Evolutionary conservation across 2,329 filamentous ascomycete genomes (phyloP).

Genomic region (Microcera coccophila): DNA sequence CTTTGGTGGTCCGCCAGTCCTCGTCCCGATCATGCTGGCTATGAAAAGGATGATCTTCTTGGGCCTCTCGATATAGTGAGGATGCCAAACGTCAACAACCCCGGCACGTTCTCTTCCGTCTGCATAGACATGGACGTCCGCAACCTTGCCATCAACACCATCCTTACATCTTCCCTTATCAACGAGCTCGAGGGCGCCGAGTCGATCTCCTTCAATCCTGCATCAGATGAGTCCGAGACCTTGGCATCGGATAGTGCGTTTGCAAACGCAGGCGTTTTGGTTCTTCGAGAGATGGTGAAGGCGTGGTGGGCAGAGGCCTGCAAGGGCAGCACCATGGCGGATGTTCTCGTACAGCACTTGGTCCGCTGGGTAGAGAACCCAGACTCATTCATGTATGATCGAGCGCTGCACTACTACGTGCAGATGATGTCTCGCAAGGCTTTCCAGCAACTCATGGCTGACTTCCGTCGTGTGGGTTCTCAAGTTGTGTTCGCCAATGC

Average conservation of each 20-base stretch:
- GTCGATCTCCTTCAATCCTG: conserved; percentile 72
- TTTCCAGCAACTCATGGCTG: conserved; percentile 92
- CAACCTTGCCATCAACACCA: conserved; percentile 96
- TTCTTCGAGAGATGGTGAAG: conserved; percentile 97
- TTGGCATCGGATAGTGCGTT: conserved; percentile 88
- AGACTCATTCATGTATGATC: conserved; percentile 91
- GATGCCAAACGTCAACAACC: conserved; percentile 91
- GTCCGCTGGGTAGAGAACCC: conserved; percentile 96
- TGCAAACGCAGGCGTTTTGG: conserved; percentile 82
- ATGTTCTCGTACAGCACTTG: conserved; percentile 94
- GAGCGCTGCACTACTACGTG: conserved; percentile 91
- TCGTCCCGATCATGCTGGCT: conserved; percentile 89
- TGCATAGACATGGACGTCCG: conserved; percentile 93
- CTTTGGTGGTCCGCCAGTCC: conserved; percentile 93
- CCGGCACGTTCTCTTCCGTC: conserved; percentile 90
- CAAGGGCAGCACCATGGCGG: conserved; percentile 86
- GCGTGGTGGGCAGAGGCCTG: conserved; percentile 97
- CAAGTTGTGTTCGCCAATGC: conserved; percentile 93
- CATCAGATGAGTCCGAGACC: conserved; percentile 42
- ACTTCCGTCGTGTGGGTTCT: conserved; percentile 91
- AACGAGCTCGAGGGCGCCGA: conserved; percentile 93
- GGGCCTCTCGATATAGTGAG: conserved; percentile 79
- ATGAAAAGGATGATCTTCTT: conserved; percentile 86
- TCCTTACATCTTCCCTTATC: conserved; percentile 91
- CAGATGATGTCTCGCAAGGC: conserved; percentile 98